phyloP scores from a whole-genome alignment of 495 filamentous ascomycete genomes.

The Trichoderma asperelloides region DNA sequence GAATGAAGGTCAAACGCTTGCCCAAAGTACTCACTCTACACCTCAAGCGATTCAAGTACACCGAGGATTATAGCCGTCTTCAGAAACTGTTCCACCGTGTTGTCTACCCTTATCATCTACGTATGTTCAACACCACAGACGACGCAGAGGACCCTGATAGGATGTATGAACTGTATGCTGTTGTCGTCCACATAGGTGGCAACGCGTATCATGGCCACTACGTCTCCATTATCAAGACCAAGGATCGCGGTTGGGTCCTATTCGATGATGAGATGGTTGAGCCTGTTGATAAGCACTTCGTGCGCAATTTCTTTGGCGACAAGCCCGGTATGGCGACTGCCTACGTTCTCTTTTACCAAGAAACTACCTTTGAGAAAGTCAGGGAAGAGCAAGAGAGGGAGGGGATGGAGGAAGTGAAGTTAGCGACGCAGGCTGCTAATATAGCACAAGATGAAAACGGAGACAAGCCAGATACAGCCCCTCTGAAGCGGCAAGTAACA shows the following conservation, averaged over 20 bases:
- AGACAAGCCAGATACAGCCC: constrained; percentile 27
- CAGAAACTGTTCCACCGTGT: constrained; percentile 97
- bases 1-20: constrained; percentile 97
- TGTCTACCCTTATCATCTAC: constrained; percentile 91
- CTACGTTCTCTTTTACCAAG: constrained; percentile 96
- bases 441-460: constrained; percentile 37
- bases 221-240: constrained; percentile 93
- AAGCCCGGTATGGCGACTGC: constrained; percentile 85
- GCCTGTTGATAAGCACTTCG: constrained; percentile 91
- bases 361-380: constrained; percentile 86
- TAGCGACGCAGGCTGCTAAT: constrained; percentile 46
- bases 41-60: constrained; percentile 95
- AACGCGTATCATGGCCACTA: constrained; percentile 98
- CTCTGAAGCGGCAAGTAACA: constrained; percentile 31
- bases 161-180: constrained; percentile 92
- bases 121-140: constrained; percentile 96
- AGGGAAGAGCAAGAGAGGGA: constrained; percentile 75
- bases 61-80: constrained; percentile 82
- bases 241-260: constrained; percentile 88
- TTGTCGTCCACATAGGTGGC: constrained; percentile 98
- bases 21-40: constrained; percentile 88
- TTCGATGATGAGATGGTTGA: constrained; percentile 99
- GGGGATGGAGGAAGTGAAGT: constrained; percentile 53
- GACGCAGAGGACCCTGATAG: constrained; percentile 93
- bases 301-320: constrained; percentile 96